Evolutionary conservation across 139 green algal genomes (phyloP).

Genomic region (Micractinium conductrix): DNA sequence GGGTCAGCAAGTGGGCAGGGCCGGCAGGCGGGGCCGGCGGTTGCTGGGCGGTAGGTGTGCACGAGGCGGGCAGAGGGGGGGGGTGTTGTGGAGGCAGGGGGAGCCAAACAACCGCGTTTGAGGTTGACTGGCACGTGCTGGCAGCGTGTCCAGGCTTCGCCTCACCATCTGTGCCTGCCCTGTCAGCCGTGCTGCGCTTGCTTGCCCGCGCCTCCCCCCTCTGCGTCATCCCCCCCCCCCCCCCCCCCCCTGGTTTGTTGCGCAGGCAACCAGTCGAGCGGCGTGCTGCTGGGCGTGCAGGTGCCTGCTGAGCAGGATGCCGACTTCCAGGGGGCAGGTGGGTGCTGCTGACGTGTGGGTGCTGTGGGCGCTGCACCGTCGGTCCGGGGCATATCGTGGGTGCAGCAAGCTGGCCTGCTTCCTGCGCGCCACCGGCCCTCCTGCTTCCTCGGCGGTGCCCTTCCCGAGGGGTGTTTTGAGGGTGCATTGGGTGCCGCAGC

Average conservation of each 20-base stretch:
- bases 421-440: background rate
- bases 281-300: slow-evolving; percentile 82
- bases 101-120: too few relatives aligned
- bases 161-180: too few relatives aligned
- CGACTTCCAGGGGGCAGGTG: slow-evolving; percentile 42
- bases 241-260: background rate
- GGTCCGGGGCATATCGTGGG: too few relatives aligned
- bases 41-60: too few relatives aligned
- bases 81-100: too few relatives aligned
- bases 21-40: too few relatives aligned
- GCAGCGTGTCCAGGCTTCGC: too few relatives aligned
- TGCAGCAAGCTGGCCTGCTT: background rate
- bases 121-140: too few relatives aligned
- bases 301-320: slow-evolving; percentile 33
- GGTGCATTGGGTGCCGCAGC: background rate
- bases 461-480: background rate
- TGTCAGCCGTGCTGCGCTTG: too few relatives aligned
- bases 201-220: background rate
- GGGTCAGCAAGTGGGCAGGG: too few relatives aligned
- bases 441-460: too few relatives aligned
- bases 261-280: slow-evolving; percentile 75
- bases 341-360: background rate
- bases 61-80: too few relatives aligned
- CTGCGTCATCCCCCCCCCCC: background rate
- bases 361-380: background rate